Base-by-base conservation (phyloP, 2,329 filamentous ascomycete species). In the Claviceps quebecensis region DNA sequence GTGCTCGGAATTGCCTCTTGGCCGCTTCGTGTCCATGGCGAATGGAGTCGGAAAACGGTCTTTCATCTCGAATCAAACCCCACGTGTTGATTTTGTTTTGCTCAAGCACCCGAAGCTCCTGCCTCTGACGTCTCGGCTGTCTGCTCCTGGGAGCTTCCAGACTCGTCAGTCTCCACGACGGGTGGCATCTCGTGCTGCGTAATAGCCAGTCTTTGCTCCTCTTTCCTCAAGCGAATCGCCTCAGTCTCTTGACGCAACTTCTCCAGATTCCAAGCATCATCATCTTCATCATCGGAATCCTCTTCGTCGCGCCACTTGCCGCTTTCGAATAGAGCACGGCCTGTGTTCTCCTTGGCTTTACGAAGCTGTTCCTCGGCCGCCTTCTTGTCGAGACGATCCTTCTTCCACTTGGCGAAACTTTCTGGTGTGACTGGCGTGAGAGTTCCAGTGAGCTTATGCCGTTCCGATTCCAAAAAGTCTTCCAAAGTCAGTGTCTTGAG, bases 371-470 rank as follows among this genome's bases (percentile, higher is more conserved):
- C 86, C 62, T 98, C 93, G 22, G 93, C 93, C 16, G 84, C 85
- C 77, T 95, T 97, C 83, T 98, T 98, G 69, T 89, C 82, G 59
- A 97, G 65, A 45, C 93, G 85, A 50, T 95, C 86, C 71, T 90
- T 84, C 77, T 98, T 98, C 93, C 93, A 98, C 64, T 93, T 93
- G 55, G 88, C 88, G 64, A 98, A 98, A 1, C 81, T 77, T 65
- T 98, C 93, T 2, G 84, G 84, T 1, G 87, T 98, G 56, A 98
- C 94, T 5, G 94, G 94, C 1, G 94, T 98, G 49, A 97, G 76
- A 1, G 76, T 89, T 52, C 91, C 93, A 0, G 85, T 90, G 49
- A 98, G 80, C 70, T 97, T 97, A 73, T 96, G 89, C 59, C 93
- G 81, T 72, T 98, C 91, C 0, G 86, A 91, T 68, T 98, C 93